Evolutionary conservation across 2,329 filamentous ascomycete genomes (phyloP), one percentile per base, ranked within the genome.

Genomic region (Moelleriella libera): DNA sequence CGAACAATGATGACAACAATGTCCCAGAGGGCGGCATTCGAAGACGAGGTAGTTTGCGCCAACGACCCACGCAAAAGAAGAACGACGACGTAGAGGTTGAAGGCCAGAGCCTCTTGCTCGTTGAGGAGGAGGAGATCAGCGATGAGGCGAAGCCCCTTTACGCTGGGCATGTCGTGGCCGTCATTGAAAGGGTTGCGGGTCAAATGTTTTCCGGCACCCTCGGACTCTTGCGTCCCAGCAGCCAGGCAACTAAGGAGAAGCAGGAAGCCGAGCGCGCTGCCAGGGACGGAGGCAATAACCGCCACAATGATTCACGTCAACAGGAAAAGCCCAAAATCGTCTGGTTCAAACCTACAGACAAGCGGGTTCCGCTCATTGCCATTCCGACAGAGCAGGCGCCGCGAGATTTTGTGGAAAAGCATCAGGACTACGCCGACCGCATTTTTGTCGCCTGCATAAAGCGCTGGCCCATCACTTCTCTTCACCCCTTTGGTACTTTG

Each of bases 401-500:
- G 21, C 84, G 88, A 37, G 92, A 97, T 68, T 98, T 98, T 58
- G 92, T 98, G 30, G 92, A 98, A 71, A 95, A 92, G 67, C 92
- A 98, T 64, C 88, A 95, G 64, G 88, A 96, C 31, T 98, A 97
- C 58, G 88, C 90, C 49, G 94, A 95, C 68, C 85, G 88, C 58
- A 98, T 98, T 59, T 98, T 98, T 55, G 92, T 98, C 56, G 92
- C 92, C 44, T 96, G 89, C 70, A 98, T 98, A 68, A 98, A 98
- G 77, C 82, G 92, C 61, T 98, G 92, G 92, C 92, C 92, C 53
- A 98, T 98, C 60, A 98, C 92, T 30, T 98, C 92, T n/a, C 80
- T 98, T 48, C 92, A 98, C 69, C 92, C 92, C 32, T 98, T 98
- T 59, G 92, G 92, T 62, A 98, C 92, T 7, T 80, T 98, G 44